Evolutionary conservation across 306 rosid species (phyloP).

Genomic region (Vigna radiata): DNA sequence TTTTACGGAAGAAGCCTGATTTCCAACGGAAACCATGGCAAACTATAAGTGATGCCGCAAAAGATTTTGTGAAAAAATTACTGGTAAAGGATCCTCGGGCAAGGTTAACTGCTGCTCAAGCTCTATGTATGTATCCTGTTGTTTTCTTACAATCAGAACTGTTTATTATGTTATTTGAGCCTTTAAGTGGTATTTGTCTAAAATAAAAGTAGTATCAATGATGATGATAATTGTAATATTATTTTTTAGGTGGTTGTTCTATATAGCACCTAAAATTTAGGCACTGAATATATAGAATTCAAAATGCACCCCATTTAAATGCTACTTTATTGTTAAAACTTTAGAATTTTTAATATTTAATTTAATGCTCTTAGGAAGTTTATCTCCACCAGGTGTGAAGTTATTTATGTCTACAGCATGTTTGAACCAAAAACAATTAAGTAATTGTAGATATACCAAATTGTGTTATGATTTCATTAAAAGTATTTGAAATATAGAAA

Average conservation of each 20-base stretch:
- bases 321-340: neutral
- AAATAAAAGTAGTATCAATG: neutral
- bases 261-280: neutral
- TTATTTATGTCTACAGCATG: no score
- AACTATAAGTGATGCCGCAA: slow-evolving; percentile 67
- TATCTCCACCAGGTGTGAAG: no score
- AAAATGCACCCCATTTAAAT: slow-evolving; percentile 19
- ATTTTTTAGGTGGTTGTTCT: neutral
- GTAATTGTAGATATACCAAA: no score
- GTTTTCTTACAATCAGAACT: slow-evolving; percentile 16
- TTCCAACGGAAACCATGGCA: slow-evolving; percentile 89
- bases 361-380: no score
- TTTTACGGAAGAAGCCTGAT: slow-evolving; percentile 80
- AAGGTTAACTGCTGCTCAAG: slow-evolving; percentile 91
- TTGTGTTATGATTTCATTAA: no score
- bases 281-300: slow-evolving; percentile 19
- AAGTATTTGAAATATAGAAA: no score
- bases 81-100: slow-evolving; percentile 83
- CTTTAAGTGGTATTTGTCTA: neutral
- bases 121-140: slow-evolving; percentile 65
- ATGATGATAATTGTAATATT: neutral
- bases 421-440: no score
- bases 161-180: slow-evolving; percentile 26
- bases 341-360: neutral
- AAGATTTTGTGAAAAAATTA: slow-evolving; percentile 83